Evolutionary conservation across 306 rosid genomes (phyloP).

Genomic region (Sindora glabra): DNA sequence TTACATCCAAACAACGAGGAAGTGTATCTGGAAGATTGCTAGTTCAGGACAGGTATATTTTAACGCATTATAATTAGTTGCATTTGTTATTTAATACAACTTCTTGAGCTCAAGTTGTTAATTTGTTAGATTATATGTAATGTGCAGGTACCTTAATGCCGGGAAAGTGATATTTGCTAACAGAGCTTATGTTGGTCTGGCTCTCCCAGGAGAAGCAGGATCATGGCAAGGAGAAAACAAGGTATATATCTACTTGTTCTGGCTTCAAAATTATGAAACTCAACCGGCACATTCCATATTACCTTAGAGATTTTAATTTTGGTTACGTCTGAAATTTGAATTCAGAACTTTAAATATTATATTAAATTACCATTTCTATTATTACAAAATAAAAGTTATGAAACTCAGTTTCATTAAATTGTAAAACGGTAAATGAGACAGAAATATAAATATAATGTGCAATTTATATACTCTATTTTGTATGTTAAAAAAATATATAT

Average conservation of each 20-base stretch:
- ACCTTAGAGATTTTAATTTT: no score
- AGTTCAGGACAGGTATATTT: constrained; percentile 48
- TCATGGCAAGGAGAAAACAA: constrained; percentile 81
- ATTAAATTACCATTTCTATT: no score
- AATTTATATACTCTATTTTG: no score
- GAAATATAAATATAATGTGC: not conserved
- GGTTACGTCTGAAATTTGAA: no score
- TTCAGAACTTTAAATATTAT: no score
- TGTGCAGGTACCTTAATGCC: constrained; percentile 12
- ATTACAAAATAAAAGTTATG: no score
- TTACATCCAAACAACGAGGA: constrained; percentile 50
- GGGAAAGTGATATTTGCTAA: not conserved
- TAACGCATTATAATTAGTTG: not conserved
- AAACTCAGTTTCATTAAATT: not conserved
- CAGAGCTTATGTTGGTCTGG: constrained; percentile 61
- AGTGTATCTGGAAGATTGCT: constrained; percentile 42
- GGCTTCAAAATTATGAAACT: no score
- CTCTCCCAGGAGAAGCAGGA: constrained; percentile 56
- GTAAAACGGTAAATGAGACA: no score
- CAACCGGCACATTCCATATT: no score
- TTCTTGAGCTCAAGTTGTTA: not conserved
- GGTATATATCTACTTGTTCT: constrained; percentile 25
- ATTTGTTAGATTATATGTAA: no score
- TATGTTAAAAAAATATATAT: no score
- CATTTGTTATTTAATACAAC: not conserved